phyloP scores from a whole-genome alignment of 306 rosid genomes.

The Citrullus mucosospermus region DNA sequence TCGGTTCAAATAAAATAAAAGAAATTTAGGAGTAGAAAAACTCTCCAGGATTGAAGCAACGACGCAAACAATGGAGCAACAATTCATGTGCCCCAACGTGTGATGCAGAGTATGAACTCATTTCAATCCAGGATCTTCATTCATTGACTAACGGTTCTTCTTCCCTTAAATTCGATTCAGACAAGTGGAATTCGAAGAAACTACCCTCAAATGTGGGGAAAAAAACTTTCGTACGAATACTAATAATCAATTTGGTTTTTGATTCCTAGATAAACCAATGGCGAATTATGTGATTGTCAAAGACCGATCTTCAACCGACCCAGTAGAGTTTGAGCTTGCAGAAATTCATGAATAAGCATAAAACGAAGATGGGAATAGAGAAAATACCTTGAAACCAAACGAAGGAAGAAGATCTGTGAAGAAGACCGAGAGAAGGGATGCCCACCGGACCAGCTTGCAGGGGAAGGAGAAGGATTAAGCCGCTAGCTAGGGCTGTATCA shows the following conservation, averaged over 20 bases:
- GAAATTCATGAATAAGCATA: neutral
- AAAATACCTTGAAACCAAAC: neutral
- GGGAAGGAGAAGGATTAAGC: neutral
- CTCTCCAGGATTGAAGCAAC: neutral
- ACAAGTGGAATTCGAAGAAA: neutral
- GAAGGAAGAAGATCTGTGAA: neutral
- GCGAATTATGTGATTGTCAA: neutral
- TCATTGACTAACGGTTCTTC: neutral
- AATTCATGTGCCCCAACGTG: neutral
- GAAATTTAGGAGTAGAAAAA: neutral
- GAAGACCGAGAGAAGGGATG: neutral
- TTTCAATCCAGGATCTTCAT: neutral
- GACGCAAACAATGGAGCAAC: neutral
- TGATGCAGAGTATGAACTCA: neutral
- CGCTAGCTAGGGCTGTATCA: neutral
- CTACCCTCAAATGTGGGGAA: neutral
- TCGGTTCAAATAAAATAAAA: neutral
- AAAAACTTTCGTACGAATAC: neutral
- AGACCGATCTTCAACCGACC: neutral
- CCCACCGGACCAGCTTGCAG: neutral
- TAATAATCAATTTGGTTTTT: neutral
- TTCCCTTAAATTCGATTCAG: neutral
- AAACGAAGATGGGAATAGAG: neutral
- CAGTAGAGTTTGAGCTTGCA: neutral
- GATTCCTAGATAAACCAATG: neutral